Conservation (phyloP, 2,329 filamentous ascomycete genomes). For the Fusarium austroafricanum region DNA sequence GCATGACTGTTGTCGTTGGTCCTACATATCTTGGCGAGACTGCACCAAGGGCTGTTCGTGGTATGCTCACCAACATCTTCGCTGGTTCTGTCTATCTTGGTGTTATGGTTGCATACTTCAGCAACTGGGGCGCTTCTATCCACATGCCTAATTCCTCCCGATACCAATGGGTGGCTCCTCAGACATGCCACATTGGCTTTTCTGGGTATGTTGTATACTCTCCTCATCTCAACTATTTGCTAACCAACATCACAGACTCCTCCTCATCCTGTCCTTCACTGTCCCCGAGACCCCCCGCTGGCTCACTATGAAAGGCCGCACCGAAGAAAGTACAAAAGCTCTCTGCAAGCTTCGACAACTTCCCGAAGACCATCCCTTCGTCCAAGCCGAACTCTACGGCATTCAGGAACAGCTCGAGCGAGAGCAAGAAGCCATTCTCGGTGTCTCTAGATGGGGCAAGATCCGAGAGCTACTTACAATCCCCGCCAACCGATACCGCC, state of each 20-base stretch:
- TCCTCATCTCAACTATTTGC: not conserved
- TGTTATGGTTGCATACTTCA: constrained; percentile 67
- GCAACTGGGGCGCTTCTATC: constrained; percentile 65
- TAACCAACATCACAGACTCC: not conserved
- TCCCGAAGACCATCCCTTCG: constrained; percentile 11
- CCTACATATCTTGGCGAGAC: constrained; percentile 70
- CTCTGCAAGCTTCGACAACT: constrained; percentile 21
- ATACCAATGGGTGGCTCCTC: constrained; percentile 19
- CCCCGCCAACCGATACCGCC: constrained; percentile 18
- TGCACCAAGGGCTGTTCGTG: constrained; percentile 70
- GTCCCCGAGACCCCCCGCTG: constrained; percentile 26
- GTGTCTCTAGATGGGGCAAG: constrained; percentile 24
- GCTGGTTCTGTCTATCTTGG: constrained; percentile 44
- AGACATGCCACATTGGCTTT: constrained; percentile 24
- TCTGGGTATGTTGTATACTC: not conserved
- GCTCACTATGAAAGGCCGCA: constrained; percentile 20
- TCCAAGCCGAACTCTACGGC: constrained; percentile 14
- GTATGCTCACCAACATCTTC: constrained; percentile 68
- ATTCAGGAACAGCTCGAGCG: constrained; percentile 18
- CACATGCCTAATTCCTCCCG: constrained; percentile 52
- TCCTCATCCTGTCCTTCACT: constrained; percentile 14
- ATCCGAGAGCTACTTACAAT: constrained; percentile 18
- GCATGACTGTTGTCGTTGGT: constrained; percentile 48
- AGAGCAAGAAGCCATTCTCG: constrained; percentile 18
- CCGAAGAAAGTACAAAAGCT: constrained; percentile 12